Base-by-base conservation (phyloP, 169 alveolate species). In the Besnoitia besnoiti region DNA sequence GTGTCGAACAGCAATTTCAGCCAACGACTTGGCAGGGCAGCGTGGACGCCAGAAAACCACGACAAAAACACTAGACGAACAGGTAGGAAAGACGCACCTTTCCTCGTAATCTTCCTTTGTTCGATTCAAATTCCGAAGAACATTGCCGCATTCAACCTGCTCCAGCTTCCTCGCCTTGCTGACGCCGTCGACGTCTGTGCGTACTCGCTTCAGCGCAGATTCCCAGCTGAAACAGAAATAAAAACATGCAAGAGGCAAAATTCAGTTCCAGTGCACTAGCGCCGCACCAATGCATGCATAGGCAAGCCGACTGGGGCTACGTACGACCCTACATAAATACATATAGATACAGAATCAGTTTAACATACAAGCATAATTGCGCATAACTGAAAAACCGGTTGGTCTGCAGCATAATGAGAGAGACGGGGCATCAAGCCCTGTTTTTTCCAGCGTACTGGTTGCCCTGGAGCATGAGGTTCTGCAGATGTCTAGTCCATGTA, bases 141-240 rank as follows among this genome's bases (percentile, higher is more conserved):
- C 47, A 27, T 62, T 62, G 76, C 92, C 90, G 50, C 88, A 89
- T 55, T 89, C 92, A 35, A 89, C 73, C 35, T 89, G 92, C 47
- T 89, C 92, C 24, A 89, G 50, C 44, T 89, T 89, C 85, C 92
- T 2, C 47, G n/a, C 30, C n/a, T 89, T 89, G 50, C 79, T 89
- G 77, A 89, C 92, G 10, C 35, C 59, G 39, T 89, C 92, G 51
- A 89, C 88, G 4, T 89, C 88, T 89, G 50, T 37, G 8, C 88
- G n/a, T 40, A 75, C 79, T 14, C 79, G 85, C 35, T 62, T 61
- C 73, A 44, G 14, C 7, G 73, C 77, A 14, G 73, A 33, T n/a
- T 27, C 50, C 88, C 73, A 75, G 89, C 92, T 85, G 51, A 35
- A 35, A 51, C 2, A 85, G 35, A 35, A 12, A 44, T 79, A 40